phyloP scores from a whole-genome alignment of 805 yeast genomes.

The Clavispora carvajalis region DNA sequence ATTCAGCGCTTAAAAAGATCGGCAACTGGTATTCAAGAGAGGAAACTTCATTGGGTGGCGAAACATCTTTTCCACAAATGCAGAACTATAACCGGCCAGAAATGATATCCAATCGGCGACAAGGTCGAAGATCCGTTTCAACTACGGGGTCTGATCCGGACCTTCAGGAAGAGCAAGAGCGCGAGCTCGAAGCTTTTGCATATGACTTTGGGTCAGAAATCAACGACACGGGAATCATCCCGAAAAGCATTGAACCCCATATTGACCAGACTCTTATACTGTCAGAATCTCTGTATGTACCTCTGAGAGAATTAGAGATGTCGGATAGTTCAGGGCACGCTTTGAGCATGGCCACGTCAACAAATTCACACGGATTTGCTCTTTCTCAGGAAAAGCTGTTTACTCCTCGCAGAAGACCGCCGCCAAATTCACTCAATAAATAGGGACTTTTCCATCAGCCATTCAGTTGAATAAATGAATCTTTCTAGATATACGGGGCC shows the following conservation, averaged over 20 bases:
- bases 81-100: constrained; percentile 48
- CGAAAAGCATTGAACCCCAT: constrained; percentile 6
- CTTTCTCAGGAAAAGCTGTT: not conserved
- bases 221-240: constrained; percentile 2
- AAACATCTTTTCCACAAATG: not conserved
- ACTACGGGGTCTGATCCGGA: constrained; percentile 8
- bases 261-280: not conserved
- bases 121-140: constrained; percentile 20
- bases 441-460: not conserved
- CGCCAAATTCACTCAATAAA: not conserved
- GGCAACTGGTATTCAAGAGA: constrained; percentile 66
- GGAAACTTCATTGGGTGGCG: constrained; percentile 5
- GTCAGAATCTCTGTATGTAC: not conserved
- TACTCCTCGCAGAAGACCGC: constrained; percentile 1
- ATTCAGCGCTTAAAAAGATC: constrained; percentile 47
- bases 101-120: constrained; percentile 59
- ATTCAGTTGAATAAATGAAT: too few relatives aligned
- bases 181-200: constrained; percentile 2
- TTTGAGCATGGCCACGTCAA: not conserved
- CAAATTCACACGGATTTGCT: not conserved
- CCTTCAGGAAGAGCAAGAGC: not conserved
- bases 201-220: constrained; percentile 14
- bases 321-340: too few relatives aligned
- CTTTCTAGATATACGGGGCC: constrained; percentile 40
- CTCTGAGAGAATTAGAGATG: not conserved